Evolutionary conservation across 345 rosid genomes (phyloP).

Genomic region (Brassica cretica): DNA sequence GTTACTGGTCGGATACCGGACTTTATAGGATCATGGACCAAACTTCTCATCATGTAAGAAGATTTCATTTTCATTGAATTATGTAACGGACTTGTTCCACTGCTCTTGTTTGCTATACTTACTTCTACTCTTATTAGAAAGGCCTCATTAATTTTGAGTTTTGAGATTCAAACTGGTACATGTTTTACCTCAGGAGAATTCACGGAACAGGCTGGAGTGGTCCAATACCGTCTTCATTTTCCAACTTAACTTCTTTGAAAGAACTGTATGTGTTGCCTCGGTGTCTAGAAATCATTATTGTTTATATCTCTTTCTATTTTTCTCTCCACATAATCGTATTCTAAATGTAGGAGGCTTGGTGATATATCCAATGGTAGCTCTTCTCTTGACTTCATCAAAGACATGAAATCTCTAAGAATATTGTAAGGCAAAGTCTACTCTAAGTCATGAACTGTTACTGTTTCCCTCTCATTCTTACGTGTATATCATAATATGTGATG

Average conservation of each 20-base stretch:
- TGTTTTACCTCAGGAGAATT: slow-evolving; percentile 48
- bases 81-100: slow-evolving; percentile 12
- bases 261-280: slow-evolving; percentile 49
- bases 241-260: slow-evolving; percentile 50
- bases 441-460: neutral
- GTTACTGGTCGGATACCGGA: slow-evolving; percentile 57
- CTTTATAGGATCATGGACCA: slow-evolving; percentile 58
- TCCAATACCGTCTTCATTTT: slow-evolving; percentile 58
- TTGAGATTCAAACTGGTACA: neutral
- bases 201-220: slow-evolving; percentile 57
- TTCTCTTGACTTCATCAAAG: slow-evolving; percentile 49
- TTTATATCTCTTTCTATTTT: neutral
- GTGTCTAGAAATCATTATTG: neutral
- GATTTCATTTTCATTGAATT: neutral
- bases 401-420: slow-evolving; percentile 47
- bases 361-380: slow-evolving; percentile 58
- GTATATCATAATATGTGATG: slow-evolving; percentile 11
- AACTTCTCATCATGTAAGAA: slow-evolving; percentile 48
- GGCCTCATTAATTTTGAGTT: neutral
- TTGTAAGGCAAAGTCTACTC: slow-evolving; percentile 47
- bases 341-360: slow-evolving; percentile 55
- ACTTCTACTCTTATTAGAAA: neutral
- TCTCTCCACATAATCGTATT: neutral
- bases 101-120: neutral
- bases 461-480: neutral